Base-by-base conservation (phyloP, 768 basidiomycete species). In the Floccularia luteovirens region DNA sequence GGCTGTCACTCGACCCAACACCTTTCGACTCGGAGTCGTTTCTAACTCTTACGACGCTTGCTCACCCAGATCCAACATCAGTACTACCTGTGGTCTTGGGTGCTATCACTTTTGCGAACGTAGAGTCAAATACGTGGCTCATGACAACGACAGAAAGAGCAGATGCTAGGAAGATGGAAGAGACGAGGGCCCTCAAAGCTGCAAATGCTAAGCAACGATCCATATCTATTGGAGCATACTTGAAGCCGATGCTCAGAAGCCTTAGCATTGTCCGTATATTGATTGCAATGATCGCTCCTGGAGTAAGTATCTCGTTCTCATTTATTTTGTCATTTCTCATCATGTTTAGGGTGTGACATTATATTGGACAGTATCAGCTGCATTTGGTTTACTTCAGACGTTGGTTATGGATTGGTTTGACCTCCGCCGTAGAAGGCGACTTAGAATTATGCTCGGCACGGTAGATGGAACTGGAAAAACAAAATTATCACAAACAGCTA, bases 21-120 rank as follows among this genome's bases (percentile, higher is more conserved):
- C 82, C 78, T 6, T 72, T 90, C 45, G 83, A 86, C 59, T 75
- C 80, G 1, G 88, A 90, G 55, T 72, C 82, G 5, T 86, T 90
- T 60, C 55, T 87, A 25, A 82, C 83, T 0, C 69, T 90, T 25
- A 74, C 82, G 4, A 78, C 81, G 3, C 62, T 90, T 36, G 64
- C 77, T 8, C 79, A 82, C 53, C 66, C 81, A 7, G 88, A 90
- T 54, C 71, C 82, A 21, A 86, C 85, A 0, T 72, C 72, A 51
- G 61, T 73, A 10, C 56, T 90, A 1, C 88, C 88, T 2, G 77
- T 90, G 37, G 60, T 74, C 2, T 65, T 89, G 16, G 88, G 88
- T 5, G 56, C 89, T 33, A 55, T 87, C 28, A 86, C 83, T 7
- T 67, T 90, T 65, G 82, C 81, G 2, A 89, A 88, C 46, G 81